phyloP scores from a whole-genome alignment of 2,329 filamentous ascomycete genomes.

The Penicillium fuscoglaucum region DNA sequence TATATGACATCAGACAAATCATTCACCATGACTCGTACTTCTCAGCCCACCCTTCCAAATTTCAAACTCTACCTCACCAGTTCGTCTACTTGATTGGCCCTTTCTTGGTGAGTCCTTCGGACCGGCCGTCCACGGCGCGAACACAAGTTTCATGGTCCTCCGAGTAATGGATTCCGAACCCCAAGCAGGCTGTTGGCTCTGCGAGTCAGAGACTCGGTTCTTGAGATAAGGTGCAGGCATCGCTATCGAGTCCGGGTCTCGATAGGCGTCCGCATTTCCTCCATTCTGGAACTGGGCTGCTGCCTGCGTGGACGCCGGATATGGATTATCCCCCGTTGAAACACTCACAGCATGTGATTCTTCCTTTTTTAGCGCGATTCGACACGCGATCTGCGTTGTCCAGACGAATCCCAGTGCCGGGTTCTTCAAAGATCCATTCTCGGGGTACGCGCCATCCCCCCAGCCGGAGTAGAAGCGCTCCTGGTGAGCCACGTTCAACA shows the following conservation, averaged over 20 bases:
- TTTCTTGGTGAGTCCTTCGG: constrained; percentile 51
- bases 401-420: constrained; percentile 85
- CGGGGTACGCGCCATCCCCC: constrained; percentile 64
- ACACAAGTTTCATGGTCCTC: constrained; percentile 84
- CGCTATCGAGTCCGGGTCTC: constrained; percentile 6
- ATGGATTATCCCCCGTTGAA: constrained; percentile 7
- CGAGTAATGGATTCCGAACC: constrained; percentile 47
- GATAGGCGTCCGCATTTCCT: not conserved
- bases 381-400: constrained; percentile 82
- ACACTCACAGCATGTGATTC: constrained; percentile 49
- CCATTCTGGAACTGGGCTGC: not conserved
- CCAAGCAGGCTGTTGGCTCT: not conserved
- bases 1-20: not conserved
- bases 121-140: constrained; percentile 71
- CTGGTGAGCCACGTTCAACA: constrained; percentile 75
- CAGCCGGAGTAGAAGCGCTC: constrained; percentile 95
- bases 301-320: constrained; percentile 7
- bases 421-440: constrained; percentile 62
- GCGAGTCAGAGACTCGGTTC: not conserved
- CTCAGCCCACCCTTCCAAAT: constrained; percentile 65
- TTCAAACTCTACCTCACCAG: constrained; percentile 65
- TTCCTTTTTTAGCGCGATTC: constrained; percentile 76
- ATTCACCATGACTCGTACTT: constrained; percentile 10
- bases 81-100: constrained; percentile 36
- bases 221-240: constrained; percentile 2